phyloP scores from a whole-genome alignment of 2,329 filamentous ascomycete species.

The Botryosphaeria dothidea region DNA sequence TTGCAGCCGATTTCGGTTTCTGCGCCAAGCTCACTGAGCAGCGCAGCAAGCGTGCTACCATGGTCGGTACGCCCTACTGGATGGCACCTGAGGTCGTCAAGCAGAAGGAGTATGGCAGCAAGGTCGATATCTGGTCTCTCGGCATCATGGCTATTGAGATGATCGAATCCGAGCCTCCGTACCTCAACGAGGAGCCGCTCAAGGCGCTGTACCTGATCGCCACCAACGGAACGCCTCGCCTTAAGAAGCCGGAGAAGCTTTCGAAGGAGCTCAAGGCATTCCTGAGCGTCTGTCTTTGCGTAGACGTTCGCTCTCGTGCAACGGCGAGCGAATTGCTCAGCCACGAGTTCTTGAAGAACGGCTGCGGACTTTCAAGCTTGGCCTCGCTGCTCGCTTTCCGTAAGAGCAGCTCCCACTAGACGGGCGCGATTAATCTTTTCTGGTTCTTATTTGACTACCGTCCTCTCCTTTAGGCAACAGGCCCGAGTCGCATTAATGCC shows the following conservation, averaged over 20 bases:
- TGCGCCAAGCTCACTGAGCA: conserved; percentile 97
- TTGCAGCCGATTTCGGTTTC: conserved; percentile 94
- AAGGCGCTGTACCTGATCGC: conserved; percentile 98
- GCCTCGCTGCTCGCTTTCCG: conserved; percentile 82
- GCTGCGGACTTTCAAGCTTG: conserved; percentile 79
- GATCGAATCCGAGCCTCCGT: conserved; percentile 98
- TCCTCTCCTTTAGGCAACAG: not conserved
- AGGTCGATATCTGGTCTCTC: conserved; percentile 98
- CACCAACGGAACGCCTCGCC: conserved; percentile 91
- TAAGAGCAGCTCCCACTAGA: conserved; percentile 63
- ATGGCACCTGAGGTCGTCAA: conserved; percentile 99
- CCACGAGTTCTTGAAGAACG: conserved; percentile 93
- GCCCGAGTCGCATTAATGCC: not conserved
- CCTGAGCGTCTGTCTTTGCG: conserved; percentile 91
- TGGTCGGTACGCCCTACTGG: conserved; percentile 99
- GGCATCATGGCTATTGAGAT: conserved; percentile 99
- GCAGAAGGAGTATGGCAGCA: conserved; percentile 97
- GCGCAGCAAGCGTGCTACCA: conserved; percentile 95
- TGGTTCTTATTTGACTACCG: conserved; percentile 16
- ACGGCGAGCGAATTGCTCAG: conserved; percentile 85
- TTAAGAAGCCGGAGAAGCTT: conserved; percentile 98
- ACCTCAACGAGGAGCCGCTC: conserved; percentile 95
- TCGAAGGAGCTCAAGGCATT: conserved; percentile 98
- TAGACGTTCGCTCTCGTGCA: conserved; percentile 92
- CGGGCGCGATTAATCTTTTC: conserved; percentile 2